These are phyloP conservation scores for Fusarium subglutinans DNA, from an alignment of 2,329 filamentous ascomycete species.

Conservation along the genomic window DNA sequence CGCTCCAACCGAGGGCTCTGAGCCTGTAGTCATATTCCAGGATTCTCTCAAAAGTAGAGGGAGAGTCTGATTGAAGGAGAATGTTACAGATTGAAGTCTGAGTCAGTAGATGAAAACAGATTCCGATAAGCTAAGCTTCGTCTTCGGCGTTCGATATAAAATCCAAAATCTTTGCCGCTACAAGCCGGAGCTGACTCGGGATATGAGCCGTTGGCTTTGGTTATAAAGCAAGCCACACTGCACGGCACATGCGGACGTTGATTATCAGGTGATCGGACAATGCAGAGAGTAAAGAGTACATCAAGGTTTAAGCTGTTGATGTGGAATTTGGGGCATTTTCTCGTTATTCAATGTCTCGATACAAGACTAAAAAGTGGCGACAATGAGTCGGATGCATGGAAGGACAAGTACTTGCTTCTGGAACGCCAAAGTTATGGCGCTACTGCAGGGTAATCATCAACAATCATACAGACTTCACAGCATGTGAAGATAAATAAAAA, in stretches of 20 bases:
- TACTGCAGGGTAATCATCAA: conserved; percentile 11
- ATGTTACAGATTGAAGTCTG: neutral
- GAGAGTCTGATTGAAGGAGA: neutral
- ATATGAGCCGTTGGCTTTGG: conserved; percentile 4
- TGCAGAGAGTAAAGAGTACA: neutral
- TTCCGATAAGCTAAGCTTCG: conserved; percentile 5
- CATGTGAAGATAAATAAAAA: neutral
- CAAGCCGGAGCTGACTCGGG: conserved; percentile 42
- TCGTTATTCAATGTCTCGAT: neutral
- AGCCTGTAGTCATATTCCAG: conserved; percentile 35
- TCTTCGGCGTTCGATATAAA: conserved; percentile 14
- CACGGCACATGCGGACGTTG: neutral
- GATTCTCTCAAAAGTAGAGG: neutral
- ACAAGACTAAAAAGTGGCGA: conserved; percentile 31
- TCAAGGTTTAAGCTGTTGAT: neutral
- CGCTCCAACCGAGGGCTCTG: conserved; percentile 17
- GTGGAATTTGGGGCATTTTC: neutral
- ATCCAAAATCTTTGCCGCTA: conserved; percentile 38
- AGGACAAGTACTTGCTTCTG: neutral
- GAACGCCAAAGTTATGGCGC: neutral
- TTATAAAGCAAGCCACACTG: conserved; percentile 5
- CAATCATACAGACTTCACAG: too few relatives aligned
- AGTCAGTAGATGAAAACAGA: neutral
- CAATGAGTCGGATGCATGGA: neutral
- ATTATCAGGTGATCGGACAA: conserved; percentile 28